These are phyloP conservation scores for Misopates orontium DNA, from an alignment of 257 asterid genomes.

Conservation along the genomic window DNA sequence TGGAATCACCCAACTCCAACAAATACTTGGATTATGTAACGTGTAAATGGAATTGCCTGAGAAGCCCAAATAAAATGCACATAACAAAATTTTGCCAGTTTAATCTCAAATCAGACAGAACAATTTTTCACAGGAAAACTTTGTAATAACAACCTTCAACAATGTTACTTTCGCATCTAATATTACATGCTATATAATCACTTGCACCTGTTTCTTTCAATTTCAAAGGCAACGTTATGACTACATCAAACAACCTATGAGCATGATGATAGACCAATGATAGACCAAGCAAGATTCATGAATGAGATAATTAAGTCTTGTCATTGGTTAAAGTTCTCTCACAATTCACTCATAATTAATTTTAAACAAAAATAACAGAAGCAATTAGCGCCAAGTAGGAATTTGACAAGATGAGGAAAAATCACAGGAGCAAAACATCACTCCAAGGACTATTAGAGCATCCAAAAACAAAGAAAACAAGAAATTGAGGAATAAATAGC, in stretches of 20 bases:
- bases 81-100: conserved; percentile 7
- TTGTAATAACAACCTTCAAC: background rate
- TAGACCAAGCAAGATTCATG: conserved; percentile 1
- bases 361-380: background rate
- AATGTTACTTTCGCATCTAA: conserved; percentile 10
- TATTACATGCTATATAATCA: background rate
- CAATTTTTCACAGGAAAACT: conserved; percentile 2
- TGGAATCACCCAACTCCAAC: conserved; percentile 12
- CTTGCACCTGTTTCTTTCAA: background rate
- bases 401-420: conserved; percentile 8
- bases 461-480: conserved; percentile 20
- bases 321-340: too few species aligned
- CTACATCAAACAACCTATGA: conserved; percentile 7
- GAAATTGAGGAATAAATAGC: background rate
- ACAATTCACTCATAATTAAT: too few species aligned
- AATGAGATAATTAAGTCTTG: conserved; percentile 4
- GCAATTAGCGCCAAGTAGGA: conserved; percentile 10
- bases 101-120: conserved; percentile 11
- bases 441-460: conserved; percentile 12
- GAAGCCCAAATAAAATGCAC: background rate
- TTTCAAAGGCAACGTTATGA: conserved; percentile 1
- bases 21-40: background rate
- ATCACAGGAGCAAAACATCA: conserved; percentile 5
- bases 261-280: too few species aligned
- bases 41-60: background rate